phyloP scores from a whole-genome alignment of 2,329 filamentous ascomycete species.

The Stachybotrys echinatus region DNA sequence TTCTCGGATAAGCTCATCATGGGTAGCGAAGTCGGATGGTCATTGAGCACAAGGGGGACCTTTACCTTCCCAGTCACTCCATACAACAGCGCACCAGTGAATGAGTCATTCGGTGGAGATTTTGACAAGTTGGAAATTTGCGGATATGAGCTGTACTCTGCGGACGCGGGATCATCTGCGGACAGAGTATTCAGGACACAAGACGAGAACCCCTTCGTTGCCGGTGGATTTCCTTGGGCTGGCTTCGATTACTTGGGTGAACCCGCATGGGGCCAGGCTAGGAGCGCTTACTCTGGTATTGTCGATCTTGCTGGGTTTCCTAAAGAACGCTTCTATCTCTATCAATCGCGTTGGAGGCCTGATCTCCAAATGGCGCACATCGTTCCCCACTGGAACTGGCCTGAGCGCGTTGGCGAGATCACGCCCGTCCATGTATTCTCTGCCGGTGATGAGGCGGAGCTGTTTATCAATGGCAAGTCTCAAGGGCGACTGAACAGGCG shows the following conservation, averaged over 20 bases:
- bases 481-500: conserved; percentile 32
- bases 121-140: conserved; percentile 30
- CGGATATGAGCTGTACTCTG: conserved; percentile 46
- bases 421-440: conserved; percentile 52
- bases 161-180: conserved; percentile 39
- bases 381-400: conserved; percentile 53
- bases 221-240: conserved; percentile 49
- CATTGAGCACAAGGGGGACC: conserved; percentile 43
- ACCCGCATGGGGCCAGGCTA: conserved; percentile 39
- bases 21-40: conserved; percentile 36
- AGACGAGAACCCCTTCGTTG: conserved; percentile 42
- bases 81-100: conserved; percentile 29
- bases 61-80: conserved; percentile 46
- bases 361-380: conserved; percentile 44
- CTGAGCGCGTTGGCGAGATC: conserved; percentile 35
- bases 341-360: conserved; percentile 48
- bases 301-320: conserved; percentile 52
- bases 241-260: conserved; percentile 47
- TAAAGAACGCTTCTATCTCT: conserved; percentile 51
- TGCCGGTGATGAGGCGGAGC: conserved; percentile 45
- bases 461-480: conserved; percentile 47
- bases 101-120: conserved; percentile 33
- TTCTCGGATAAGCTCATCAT: conserved; percentile 43
- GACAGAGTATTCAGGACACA: conserved; percentile 49
- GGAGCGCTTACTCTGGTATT: conserved; percentile 51